Percentiles rank a stretch among this genome's conserved stretches.
Evolutionary conservation across 805 yeast species (phyloP).

Genomic region (Debaryomyces maramus): DNA sequence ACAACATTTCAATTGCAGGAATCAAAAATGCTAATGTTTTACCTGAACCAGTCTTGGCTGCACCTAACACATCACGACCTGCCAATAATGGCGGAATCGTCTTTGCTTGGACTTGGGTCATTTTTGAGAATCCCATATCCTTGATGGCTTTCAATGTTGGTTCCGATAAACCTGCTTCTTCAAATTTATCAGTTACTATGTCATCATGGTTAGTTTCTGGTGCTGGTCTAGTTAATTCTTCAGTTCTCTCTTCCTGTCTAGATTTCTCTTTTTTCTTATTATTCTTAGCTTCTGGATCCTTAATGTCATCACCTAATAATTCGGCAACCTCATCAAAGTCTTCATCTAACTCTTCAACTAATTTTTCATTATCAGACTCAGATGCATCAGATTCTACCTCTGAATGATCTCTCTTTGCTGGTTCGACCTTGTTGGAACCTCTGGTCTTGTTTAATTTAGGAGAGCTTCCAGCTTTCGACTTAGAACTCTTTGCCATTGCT

Average conservation of each 20-base stretch:
- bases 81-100: constrained; percentile 96
- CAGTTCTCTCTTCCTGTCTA: constrained; percentile 20
- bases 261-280: constrained; percentile 19
- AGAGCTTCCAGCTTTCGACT: constrained; percentile 2
- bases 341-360: constrained; percentile 55
- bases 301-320: constrained; percentile 45
- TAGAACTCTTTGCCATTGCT: constrained; percentile 4
- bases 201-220: constrained; percentile 28
- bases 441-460: neutral
- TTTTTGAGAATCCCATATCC: constrained; percentile 84
- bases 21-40: constrained; percentile 93
- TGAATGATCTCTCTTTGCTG: constrained; percentile 28
- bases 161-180: constrained; percentile 60
- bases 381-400: constrained; percentile 21
- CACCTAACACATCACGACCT: constrained; percentile 96
- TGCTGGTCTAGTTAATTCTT: constrained; percentile 31
- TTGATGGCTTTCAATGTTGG: constrained; percentile 80
- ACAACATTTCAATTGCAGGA: constrained; percentile 92
- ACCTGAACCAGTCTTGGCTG: constrained; percentile 99
- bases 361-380: constrained; percentile 39
- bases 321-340: constrained; percentile 60
- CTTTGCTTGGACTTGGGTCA: constrained; percentile 95
- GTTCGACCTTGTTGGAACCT: neutral
- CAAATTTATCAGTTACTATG: constrained; percentile 33
- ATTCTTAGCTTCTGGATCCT: constrained; percentile 40